Evolutionary conservation across 2,329 filamentous ascomycete genomes (phyloP), one percentile per base, ranked within the genome.

Genomic region (Aspergillus udagawae): DNA sequence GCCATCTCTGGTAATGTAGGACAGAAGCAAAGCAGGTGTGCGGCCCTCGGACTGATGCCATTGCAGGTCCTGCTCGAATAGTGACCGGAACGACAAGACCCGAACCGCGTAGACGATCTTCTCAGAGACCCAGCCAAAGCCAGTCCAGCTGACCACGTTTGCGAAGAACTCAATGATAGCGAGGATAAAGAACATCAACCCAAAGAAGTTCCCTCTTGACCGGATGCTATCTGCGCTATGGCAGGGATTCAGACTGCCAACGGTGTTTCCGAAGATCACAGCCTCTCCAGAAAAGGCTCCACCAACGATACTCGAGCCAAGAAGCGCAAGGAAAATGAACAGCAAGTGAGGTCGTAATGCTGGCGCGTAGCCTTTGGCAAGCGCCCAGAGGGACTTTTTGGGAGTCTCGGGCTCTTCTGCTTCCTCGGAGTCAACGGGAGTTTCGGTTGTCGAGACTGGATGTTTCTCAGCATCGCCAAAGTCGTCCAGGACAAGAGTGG

Each of bases 11-110:
- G 86, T 91, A 60, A 92, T 87, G 62, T 86, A 82, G 0, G 84
- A 85, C 2, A 91, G 77, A 4, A 92, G 77, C 10, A 80, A 74
- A 0, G 84, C 80, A 0, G 88, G 85, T 1, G 81, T 86, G 25
- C 87, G 81, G 4, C 80, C 81, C 23, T 83, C 79, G 0, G 86
- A 85, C 66, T 90, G 84, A 65, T 91, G 88, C 88, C 87, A 91
- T 58, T 87, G 80, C 50, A 89, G 74, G 59, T 86, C 84, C 70
- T 90, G 87, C 57, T 84, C 78, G 52, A 89, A 81, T 1, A 90
- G 73, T 0, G 86, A 84, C 2, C 85, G 81, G 67, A 90, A 83
- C 0, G 85, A 86, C 1, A 87, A 71, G 2, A 87, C 81, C 53
- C 87, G 80, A 9, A 88, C 81, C 48, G 79, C 82, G 68, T 85